These are phyloP conservation scores for Erysiphe pulchra DNA, from an alignment of 2,329 filamentous ascomycete species.

Conservation along the genomic window DNA sequence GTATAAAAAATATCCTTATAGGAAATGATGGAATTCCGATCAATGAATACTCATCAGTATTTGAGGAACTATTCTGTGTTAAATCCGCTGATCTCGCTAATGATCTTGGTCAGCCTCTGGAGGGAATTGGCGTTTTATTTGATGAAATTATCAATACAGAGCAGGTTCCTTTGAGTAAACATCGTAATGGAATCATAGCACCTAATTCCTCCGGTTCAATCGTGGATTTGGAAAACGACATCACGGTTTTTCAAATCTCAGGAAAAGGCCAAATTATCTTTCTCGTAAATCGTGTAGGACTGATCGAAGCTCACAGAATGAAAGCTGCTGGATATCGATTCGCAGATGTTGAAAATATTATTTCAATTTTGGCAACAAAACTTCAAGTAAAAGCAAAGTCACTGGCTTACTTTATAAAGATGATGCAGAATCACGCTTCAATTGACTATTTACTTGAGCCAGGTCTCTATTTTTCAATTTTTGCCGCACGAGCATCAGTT, in stretches of 20 bases:
- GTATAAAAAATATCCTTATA: conserved; percentile 19
- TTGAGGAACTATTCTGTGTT: conserved; percentile 63
- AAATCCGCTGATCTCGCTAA: conserved; percentile 50
- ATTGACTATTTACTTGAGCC: conserved; percentile 21
- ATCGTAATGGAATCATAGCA: not conserved
- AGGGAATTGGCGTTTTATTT: conserved; percentile 42
- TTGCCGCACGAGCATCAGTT: conserved; percentile 25
- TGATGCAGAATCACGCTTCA: conserved; percentile 34
- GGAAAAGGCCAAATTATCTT: conserved; percentile 62
- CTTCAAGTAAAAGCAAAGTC: conserved; percentile 41
- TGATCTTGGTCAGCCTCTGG: conserved; percentile 34
- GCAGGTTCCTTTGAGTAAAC: conserved; percentile 5
- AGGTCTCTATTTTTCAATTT: conserved; percentile 31
- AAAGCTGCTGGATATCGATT: conserved; percentile 58
- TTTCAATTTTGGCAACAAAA: conserved; percentile 38
- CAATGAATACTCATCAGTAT: conserved; percentile 46
- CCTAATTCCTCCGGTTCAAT: not conserved
- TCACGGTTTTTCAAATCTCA: not conserved
- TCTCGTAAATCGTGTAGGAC: conserved; percentile 37
- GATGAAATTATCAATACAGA: conserved; percentile 51
- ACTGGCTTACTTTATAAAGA: conserved; percentile 32
- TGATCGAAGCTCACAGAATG: conserved; percentile 34
- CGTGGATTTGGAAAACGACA: not conserved
- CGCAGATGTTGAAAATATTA: conserved; percentile 40
- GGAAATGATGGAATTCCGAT: conserved; percentile 30